A percentile compares a stretch with the other conserved stretches of the same genome.
phyloP scores from a whole-genome alignment of 768 basidiomycete species.

The Kondoa malvinella region DNA sequence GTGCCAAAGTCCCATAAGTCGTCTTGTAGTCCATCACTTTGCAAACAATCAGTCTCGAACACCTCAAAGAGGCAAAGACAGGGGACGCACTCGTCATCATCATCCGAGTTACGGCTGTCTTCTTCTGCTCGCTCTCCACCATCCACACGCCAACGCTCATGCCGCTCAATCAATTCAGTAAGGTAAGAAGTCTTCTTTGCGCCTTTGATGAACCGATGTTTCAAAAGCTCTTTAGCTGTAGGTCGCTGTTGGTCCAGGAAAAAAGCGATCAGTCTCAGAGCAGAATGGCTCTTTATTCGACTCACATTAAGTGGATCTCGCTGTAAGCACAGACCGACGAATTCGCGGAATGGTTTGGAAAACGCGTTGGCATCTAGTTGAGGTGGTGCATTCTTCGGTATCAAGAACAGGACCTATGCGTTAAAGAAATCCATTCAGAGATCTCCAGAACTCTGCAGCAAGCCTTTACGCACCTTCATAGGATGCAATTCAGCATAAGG shows the following conservation, averaged over 20 bases:
- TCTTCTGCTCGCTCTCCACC: constrained; percentile 47
- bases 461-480: constrained; percentile 60
- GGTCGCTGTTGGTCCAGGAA: constrained; percentile 51
- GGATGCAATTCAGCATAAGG: constrained; percentile 97
- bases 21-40: constrained; percentile 17
- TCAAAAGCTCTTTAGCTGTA: constrained; percentile 79
- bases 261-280: not conserved
- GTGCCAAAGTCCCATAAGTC: constrained; percentile 92
- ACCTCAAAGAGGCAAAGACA: not conserved
- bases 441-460: not conserved
- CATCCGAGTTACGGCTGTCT: constrained; percentile 28
- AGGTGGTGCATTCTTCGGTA: constrained; percentile 93
- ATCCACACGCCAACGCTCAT: constrained; percentile 82
- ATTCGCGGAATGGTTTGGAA: constrained; percentile 82
- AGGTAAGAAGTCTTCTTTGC: constrained; percentile 89
- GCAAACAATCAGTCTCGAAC: constrained; percentile 12
- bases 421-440: not conserved
- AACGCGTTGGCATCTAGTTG: constrained; percentile 65
- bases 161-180: constrained; percentile 85
- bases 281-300: not conserved
- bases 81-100: constrained; percentile 38
- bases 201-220: constrained; percentile 87
- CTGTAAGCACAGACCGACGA: constrained; percentile 79
- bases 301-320: constrained; percentile 53
- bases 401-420: constrained; percentile 76